phyloP scores from a whole-genome alignment of 495 filamentous ascomycete genomes.

The Tuber borchii region DNA sequence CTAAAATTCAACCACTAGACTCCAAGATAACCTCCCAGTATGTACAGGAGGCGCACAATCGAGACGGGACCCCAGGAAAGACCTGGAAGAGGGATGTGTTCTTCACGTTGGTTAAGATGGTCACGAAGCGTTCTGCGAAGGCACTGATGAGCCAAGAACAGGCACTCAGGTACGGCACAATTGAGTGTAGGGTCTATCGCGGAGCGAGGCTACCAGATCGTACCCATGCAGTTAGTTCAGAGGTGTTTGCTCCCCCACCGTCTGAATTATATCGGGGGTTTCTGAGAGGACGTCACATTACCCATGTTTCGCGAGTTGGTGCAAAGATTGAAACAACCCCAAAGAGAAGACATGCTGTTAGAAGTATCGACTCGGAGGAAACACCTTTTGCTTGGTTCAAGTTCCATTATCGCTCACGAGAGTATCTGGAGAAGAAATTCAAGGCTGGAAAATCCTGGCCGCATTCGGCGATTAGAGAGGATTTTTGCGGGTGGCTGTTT shows the following conservation, averaged over 20 bases:
- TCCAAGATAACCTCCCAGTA: conserved; percentile 38
- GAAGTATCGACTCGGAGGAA: conserved; percentile 29
- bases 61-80: background rate
- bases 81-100: conserved; percentile 33
- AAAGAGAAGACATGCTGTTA: conserved; percentile 25
- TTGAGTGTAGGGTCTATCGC: conserved; percentile 37
- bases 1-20: conserved; percentile 25
- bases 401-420: conserved; percentile 32
- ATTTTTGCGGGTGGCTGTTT: background rate
- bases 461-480: background rate
- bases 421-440: conserved; percentile 11
- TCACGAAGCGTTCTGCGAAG: background rate
- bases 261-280: background rate
- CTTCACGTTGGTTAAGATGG: conserved; percentile 23
- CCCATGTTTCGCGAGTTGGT: conserved; percentile 25
- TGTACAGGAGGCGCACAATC: background rate
- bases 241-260: conserved; percentile 15
- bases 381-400: conserved; percentile 32
- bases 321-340: conserved; percentile 20
- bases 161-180: conserved; percentile 20
- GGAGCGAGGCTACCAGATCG: conserved; percentile 23
- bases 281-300: conserved; percentile 16
- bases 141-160: background rate
- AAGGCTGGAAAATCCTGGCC: conserved; percentile 3
- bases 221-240: conserved; percentile 14